Conservation (phyloP, 2,329 filamentous ascomycete genomes). For the Colletotrichum sp. region DNA sequence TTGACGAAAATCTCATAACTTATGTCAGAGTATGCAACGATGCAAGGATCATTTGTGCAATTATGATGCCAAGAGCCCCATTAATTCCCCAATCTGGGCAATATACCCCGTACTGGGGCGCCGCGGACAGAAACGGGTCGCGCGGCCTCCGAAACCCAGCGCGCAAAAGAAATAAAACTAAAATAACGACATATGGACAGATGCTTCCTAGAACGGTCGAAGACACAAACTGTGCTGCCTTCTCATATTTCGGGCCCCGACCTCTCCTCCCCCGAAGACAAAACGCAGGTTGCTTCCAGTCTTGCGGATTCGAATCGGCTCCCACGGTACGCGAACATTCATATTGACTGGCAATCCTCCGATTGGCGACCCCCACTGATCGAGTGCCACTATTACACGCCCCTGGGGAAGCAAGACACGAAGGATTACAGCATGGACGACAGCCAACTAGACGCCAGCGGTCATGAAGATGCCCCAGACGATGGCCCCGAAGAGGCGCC, state of each 20-base stretch:
- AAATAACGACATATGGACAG: constrained; percentile 1
- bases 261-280: neutral
- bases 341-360: neutral
- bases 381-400: neutral
- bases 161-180: constrained; percentile 5
- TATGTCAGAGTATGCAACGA: neutral
- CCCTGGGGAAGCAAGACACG: neutral
- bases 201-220: neutral
- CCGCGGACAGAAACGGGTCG: neutral
- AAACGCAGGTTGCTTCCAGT: neutral
- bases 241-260: constrained; percentile 16
- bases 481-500: constrained; percentile 1
- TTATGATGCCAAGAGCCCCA: neutral
- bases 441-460: constrained; percentile 3
- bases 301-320: neutral
- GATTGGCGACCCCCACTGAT: neutral
- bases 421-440: constrained; percentile 14
- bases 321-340: neutral
- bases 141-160: constrained; percentile 2
- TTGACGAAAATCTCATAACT: neutral
- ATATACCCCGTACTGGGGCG: neutral
- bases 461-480: constrained; percentile 12
- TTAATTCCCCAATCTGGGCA: neutral
- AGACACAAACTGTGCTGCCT: neutral
- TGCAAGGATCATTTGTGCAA: neutral